A percentile compares a stretch with the other conserved stretches of the same genome.
Evolutionary conservation across 2,329 filamentous ascomycete genomes (phyloP).

Genomic region (Talaromyces funiculosus): DNA sequence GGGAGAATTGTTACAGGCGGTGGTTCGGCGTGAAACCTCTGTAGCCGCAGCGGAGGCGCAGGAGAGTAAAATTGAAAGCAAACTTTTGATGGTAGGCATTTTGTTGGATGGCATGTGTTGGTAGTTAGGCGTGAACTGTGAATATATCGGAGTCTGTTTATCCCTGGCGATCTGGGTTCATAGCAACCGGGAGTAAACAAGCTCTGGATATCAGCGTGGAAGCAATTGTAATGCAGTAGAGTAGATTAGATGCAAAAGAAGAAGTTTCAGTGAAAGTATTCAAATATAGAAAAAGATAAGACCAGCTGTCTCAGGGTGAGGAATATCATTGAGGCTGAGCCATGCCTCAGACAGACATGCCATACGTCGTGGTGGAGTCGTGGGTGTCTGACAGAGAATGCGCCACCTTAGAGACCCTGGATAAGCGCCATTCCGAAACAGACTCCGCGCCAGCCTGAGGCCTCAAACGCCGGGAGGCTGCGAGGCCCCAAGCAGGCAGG

Average conservation of each 20-base stretch:
- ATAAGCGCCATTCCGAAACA: not conserved
- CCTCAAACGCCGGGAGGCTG: not conserved
- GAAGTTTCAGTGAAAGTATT: not conserved
- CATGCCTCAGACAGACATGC: not conserved
- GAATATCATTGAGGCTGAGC: constrained; percentile 7
- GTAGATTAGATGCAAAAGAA: not conserved
- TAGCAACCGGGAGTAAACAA: constrained; percentile 7
- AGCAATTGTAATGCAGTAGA: not conserved
- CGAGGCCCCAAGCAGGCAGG: not conserved
- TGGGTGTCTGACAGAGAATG: not conserved
- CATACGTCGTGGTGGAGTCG: not conserved
- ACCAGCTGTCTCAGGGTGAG: constrained; percentile 4
- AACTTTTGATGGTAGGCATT: constrained; percentile 24
- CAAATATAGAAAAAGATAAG: not conserved
- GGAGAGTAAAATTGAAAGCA: constrained; percentile 28
- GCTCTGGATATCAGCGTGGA: not conserved
- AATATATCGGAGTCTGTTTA: not conserved
- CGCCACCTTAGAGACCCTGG: not conserved
- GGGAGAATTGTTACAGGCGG: constrained; percentile 76
- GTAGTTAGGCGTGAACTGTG: not conserved
- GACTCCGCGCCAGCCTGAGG: not conserved
- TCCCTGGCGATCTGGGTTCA: not conserved
- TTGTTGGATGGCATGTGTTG: not conserved
- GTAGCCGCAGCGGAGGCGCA: constrained; percentile 23
- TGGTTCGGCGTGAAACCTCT: constrained; percentile 25